Percentiles rank a stretch among this genome's conserved stretches.
Evolutionary conservation across 139 green algal species (phyloP).

Genomic region (Parachlorella kessleri): DNA sequence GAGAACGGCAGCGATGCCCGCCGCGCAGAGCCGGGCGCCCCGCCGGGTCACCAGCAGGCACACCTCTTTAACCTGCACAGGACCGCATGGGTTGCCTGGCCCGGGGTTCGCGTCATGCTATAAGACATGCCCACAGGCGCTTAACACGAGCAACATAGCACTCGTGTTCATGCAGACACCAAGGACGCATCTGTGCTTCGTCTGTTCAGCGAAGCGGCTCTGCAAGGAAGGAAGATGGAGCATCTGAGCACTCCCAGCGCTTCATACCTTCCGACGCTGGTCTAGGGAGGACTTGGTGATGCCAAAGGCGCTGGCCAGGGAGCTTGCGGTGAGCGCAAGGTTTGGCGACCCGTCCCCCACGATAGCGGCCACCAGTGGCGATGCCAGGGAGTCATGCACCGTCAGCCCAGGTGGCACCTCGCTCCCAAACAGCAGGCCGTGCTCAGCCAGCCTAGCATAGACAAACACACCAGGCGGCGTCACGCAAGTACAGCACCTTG

Average conservation of each 20-base stretch:
- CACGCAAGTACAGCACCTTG: too few species aligned
- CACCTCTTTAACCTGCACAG: constrained; percentile 62
- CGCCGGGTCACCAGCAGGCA: constrained; percentile 68
- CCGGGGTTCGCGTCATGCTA: neutral
- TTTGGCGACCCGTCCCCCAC: constrained; percentile 52
- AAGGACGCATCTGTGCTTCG: neutral
- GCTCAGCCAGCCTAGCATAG: constrained; percentile 40
- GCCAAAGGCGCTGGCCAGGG: constrained; percentile 29
- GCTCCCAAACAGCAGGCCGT: constrained; percentile 50
- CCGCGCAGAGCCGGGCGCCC: constrained; percentile 61
- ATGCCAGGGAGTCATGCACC: constrained; percentile 31
- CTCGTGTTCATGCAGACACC: neutral
- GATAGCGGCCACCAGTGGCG: constrained; percentile 43
- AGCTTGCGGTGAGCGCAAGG: constrained; percentile 4
- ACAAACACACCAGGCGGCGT: neutral
- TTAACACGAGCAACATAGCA: neutral
- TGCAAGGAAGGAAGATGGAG: too few species aligned
- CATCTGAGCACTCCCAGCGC: too few species aligned
- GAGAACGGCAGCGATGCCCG: constrained; percentile 62
- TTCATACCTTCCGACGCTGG: constrained; percentile 9
- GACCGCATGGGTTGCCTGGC: neutral
- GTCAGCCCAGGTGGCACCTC: constrained; percentile 28
- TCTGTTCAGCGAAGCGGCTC: neutral
- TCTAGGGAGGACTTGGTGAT: neutral
- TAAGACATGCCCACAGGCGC: neutral